Base-by-base conservation (phyloP, 441 rosid species). In the Theobroma grandiflorum region DNA sequence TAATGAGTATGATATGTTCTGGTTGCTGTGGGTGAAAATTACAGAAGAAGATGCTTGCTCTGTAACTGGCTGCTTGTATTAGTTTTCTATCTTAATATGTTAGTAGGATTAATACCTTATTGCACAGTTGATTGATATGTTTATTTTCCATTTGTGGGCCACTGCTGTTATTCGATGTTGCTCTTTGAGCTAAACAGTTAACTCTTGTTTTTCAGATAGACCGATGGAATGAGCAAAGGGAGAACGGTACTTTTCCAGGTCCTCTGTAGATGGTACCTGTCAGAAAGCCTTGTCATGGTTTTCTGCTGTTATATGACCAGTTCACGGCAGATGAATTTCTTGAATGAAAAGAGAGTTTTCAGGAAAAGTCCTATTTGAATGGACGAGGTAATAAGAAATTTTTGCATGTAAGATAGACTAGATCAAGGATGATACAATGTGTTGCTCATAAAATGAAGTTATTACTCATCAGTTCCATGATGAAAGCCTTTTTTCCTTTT, bases 211-310 rank as follows among this genome's bases (percentile, higher is more conserved):
- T 64, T 15, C 84, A 96, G 99, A 76, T 94, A 69, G 98, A 93
- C 0, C 88, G 84, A 83, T 96, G 99, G 99, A 96, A 96, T 77
- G 99, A 96, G 86, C 99, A 96, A 85, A 88, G 99, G 90, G 98
- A 93, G 87, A 92, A 92, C 72, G 99, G 99, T 82, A 93, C 98
- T 20, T 96, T 96, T 84, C 98, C 99, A 12, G 98, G 98, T 55
- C 99, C 98, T 64, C 97, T 96, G 80, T 95, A 91, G 89, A 63
- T 52, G 73, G 63, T 38, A 8, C 15, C 38, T 31, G 10, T 55
- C 9, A 3, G 65, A 20, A 50, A 64, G n/a, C 50, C 33, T 15
- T 38, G 9, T 33, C 18, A 15, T 38, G 70, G 16, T 11, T 62
- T 33, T 76, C 62, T 66, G 35, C 59, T 76, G 33, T 64, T 76